Base-by-base conservation (phyloP, 257 asterid species). In the Eustoma russellianum region DNA sequence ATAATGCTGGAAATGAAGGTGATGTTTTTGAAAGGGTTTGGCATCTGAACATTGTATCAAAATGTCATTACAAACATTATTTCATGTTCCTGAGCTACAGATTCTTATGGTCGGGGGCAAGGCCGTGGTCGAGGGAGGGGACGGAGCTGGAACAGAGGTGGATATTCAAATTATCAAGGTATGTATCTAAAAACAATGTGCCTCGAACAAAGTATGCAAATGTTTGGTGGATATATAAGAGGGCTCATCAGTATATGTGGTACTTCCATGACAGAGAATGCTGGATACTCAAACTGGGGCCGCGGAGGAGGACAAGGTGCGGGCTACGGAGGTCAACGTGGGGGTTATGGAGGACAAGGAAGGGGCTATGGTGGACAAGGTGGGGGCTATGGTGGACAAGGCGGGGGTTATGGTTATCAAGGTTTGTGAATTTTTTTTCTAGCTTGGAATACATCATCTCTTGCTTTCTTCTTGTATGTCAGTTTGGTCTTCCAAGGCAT, bases 91-190 rank as follows among this genome's bases (percentile, higher is more conserved):
- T n/a, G 12, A 52, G 66, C 54, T 62, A 5, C 51, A 91, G 98
- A 82, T 70, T 55, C 83, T 48, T 84, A 87, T 75, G 95, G 78
- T 52, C 80, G 84, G 61, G 95, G 95, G 48, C 69, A 94, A 43
- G 95, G 89, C 69, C 86, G 92, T 74, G 96, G 95, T 55, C 77
- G 93, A 69, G 98, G 91, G 35, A 82, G 96, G 64, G 98, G 94
- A 6, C 77, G 82, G 47, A 94, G 94, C 70, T 91, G 87, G 92
- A 79, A 72, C 80, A 79, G 92, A 74, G 96, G 92, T 71, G 95
- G 93, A 71, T 81, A 83, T 65, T 68, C 74, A 54, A 82, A 86
- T 71, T 72, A 77, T 63, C 77, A 66, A 56, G 82, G 77, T 72
- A 70, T 53, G 5, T 38, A 18, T 11, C 38, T 9, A 5, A 55